A percentile compares a stretch with the other conserved stretches of the same genome.
Evolutionary conservation across 441 rosid species (phyloP).

Genomic region (Brassica balearica): DNA sequence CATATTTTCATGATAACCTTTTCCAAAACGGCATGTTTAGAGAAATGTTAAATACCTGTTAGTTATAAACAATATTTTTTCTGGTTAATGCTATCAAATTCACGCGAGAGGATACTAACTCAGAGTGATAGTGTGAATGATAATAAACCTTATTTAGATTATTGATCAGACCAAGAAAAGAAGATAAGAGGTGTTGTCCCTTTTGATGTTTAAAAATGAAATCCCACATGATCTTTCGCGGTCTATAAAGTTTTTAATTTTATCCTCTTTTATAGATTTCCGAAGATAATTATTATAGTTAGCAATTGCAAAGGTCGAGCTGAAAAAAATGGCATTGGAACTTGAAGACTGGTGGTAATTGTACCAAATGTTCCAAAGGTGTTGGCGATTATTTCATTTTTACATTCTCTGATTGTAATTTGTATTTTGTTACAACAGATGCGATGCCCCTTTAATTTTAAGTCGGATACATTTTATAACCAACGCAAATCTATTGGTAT

Average conservation of each 20-base stretch:
- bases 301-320: slow-evolving; percentile 33
- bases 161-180: slow-evolving; percentile 40
- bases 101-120: slow-evolving; percentile 25
- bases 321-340: slow-evolving; percentile 36
- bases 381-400: slow-evolving; percentile 38
- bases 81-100: background rate
- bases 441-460: background rate
- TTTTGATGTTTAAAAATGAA: slow-evolving; percentile 30
- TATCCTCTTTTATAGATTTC: slow-evolving; percentile 20
- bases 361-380: slow-evolving; percentile 35
- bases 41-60: background rate
- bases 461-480: slow-evolving; percentile 16
- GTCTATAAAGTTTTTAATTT: slow-evolving; percentile 23
- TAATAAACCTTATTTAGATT: slow-evolving; percentile 27
- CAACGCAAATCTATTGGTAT: background rate
- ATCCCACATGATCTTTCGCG: slow-evolving; percentile 42
- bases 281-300: slow-evolving; percentile 25
- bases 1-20: slow-evolving; percentile 22
- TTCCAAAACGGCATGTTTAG: background rate
- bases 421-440: background rate
- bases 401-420: background rate
- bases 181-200: slow-evolving; percentile 41
- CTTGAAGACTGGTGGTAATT: slow-evolving; percentile 42
- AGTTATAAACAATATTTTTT: background rate
- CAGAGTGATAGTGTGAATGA: slow-evolving; percentile 1